A percentile compares a stretch with the other conserved stretches of the same genome.
These are phyloP conservation scores for Gossypium anomalum DNA, from an alignment of 345 rosid genomes.

Conservation along the genomic window DNA sequence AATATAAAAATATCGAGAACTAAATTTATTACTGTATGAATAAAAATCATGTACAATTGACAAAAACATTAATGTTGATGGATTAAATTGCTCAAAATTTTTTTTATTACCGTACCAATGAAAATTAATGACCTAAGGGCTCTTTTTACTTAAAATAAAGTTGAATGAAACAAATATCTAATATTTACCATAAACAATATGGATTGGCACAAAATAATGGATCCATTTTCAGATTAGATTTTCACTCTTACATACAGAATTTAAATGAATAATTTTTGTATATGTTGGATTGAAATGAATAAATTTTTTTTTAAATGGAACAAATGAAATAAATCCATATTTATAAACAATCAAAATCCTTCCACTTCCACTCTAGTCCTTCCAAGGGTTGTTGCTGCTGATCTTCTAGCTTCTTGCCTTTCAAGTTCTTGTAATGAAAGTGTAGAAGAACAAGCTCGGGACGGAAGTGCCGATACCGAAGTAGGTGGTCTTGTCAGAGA, in stretches of 20 bases:
- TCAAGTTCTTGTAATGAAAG: slow-evolving; percentile 60
- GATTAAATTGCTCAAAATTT: too few relatives aligned
- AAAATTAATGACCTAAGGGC: too few relatives aligned
- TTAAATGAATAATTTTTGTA: slow-evolving; percentile 12
- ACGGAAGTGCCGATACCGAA: slow-evolving; percentile 50
- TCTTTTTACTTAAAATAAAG: not conserved
- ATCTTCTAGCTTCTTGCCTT: slow-evolving; percentile 59
- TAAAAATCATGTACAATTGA: too few relatives aligned
- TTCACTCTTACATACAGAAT: slow-evolving; percentile 47
- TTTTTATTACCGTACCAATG: too few relatives aligned
- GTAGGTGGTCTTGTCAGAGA: slow-evolving; percentile 51
- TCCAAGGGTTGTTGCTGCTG: slow-evolving; percentile 45
- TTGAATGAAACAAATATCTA: not conserved
- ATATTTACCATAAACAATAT: not conserved
- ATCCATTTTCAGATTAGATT: slow-evolving; percentile 24
- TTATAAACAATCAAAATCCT: slow-evolving; percentile 80
- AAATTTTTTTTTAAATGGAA: not conserved
- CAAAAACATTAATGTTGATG: too few relatives aligned
- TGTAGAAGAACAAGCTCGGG: slow-evolving; percentile 54
- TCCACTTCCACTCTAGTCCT: slow-evolving; percentile 89
- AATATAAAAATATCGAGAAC: too few relatives aligned
- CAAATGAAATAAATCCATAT: slow-evolving; percentile 28
- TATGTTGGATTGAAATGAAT: slow-evolving; percentile 32
- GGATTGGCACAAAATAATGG: not conserved
- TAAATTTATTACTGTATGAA: too few relatives aligned